phyloP scores from a whole-genome alignment of 495 filamentous ascomycete species.

The Trichoderma reesei region DNA sequence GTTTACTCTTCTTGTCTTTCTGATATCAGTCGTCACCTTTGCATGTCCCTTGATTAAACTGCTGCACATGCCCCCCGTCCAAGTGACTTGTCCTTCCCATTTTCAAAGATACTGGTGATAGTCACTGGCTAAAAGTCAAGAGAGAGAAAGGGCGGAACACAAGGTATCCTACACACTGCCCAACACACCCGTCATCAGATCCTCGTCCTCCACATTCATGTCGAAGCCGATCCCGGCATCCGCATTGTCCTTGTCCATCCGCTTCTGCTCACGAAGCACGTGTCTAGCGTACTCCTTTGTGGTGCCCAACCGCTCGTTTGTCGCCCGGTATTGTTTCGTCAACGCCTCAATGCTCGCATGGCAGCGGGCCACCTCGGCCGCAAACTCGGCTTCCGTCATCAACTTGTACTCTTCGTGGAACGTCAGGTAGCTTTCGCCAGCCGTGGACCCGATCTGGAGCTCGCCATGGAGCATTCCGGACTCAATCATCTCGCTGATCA shows the following conservation, averaged over 20 bases:
- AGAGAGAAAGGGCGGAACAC: neutral
- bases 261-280: constrained; percentile 36
- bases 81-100: neutral
- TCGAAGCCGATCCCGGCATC: constrained; percentile 27
- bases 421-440: constrained; percentile 25
- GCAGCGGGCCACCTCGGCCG: constrained; percentile 31
- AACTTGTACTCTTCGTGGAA: constrained; percentile 26
- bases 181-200: constrained; percentile 48
- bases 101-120: neutral
- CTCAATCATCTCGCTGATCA: constrained; percentile 47
- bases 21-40: neutral
- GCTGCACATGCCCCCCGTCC: neutral
- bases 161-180: neutral
- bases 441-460: constrained; percentile 35
- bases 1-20: neutral
- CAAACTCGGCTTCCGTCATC: constrained; percentile 37
- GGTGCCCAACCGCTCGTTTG: constrained; percentile 45
- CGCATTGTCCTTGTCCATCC: constrained; percentile 22
- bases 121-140: neutral
- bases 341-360: constrained; percentile 35
- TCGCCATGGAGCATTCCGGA: constrained; percentile 46
- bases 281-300: constrained; percentile 51
- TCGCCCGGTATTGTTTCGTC: constrained; percentile 31
- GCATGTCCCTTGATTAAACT: neutral
- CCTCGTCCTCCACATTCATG: constrained; percentile 44